phyloP scores from a whole-genome alignment of 108 stramenopile genomes.

The Phaeodactylum tricornutum region DNA sequence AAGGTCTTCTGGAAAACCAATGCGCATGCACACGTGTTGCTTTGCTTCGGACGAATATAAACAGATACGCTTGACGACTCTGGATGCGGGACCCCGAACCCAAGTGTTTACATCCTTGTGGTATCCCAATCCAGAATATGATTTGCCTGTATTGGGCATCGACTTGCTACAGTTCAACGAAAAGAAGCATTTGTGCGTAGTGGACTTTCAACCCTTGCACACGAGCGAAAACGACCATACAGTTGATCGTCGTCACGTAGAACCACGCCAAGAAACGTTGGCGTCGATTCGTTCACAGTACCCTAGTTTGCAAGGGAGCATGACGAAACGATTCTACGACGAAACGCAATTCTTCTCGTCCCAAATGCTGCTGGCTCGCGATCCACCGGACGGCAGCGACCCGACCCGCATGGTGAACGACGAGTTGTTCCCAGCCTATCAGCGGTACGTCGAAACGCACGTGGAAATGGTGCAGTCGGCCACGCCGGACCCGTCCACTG shows the following conservation, averaged over 20 bases:
- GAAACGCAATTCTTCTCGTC: conserved; percentile 79
- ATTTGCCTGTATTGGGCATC: conserved; percentile 78
- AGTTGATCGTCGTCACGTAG: conserved; percentile 27
- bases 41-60: conserved; percentile 30
- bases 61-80: conserved; percentile 42
- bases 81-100: conserved; percentile 38
- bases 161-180: conserved; percentile 70
- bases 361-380: conserved; percentile 76
- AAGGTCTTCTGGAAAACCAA: conserved; percentile 14
- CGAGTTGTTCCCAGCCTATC: conserved; percentile 79
- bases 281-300: conserved; percentile 63
- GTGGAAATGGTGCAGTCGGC: conserved; percentile 8
- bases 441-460: conserved; percentile 49
- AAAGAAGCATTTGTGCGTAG: conserved; percentile 63
- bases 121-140: conserved; percentile 33
- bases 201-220: conserved; percentile 85
- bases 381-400: not conserved
- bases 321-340: conserved; percentile 81
- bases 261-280: conserved; percentile 49
- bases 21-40: conserved; percentile 43
- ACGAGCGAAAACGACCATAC: conserved; percentile 8
- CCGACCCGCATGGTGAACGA: conserved; percentile 33
- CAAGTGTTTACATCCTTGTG: conserved; percentile 60
- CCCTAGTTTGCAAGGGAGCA: conserved; percentile 62
- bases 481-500: conserved; percentile 11